Percentiles rank a stretch among this genome's conserved stretches.
Evolutionary conservation across 106 monocot genomes (phyloP).

Genomic region (Acorus calamus): DNA sequence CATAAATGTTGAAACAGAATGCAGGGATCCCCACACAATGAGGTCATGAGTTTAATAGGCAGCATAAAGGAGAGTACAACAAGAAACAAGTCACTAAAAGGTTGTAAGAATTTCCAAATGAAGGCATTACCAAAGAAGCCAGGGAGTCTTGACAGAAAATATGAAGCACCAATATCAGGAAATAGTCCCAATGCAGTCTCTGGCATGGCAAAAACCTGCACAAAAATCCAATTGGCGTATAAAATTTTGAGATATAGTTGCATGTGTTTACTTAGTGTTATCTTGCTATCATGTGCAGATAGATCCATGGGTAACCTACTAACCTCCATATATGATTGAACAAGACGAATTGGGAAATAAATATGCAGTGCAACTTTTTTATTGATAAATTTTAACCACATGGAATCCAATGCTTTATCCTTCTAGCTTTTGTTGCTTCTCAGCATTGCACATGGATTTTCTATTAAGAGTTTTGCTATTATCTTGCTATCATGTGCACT

Average conservation of each 20-base stretch:
- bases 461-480: too few relatives aligned
- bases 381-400: too few relatives aligned
- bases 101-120: not conserved
- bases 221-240: not conserved
- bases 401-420: too few relatives aligned
- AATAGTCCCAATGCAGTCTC: conserved; percentile 84
- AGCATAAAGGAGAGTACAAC: not conserved
- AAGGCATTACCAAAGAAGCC: conserved; percentile 65
- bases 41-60: not conserved
- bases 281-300: not conserved
- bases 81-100: not conserved
- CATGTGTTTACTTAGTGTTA: not conserved
- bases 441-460: too few relatives aligned
- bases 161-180: conserved; percentile 91
- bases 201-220: conserved; percentile 98
- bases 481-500: too few relatives aligned
- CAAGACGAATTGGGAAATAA: too few relatives aligned
- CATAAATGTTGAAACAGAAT: too few relatives aligned
- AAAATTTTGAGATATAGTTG: not conserved
- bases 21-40: too few relatives aligned
- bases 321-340: too few relatives aligned
- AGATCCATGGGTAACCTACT: too few relatives aligned
- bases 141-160: conserved; percentile 74
- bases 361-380: too few relatives aligned
- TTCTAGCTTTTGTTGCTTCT: too few relatives aligned